Evolutionary conservation across 768 basidiomycete genomes (phyloP).

Genomic region (Kwoniella europaea): DNA sequence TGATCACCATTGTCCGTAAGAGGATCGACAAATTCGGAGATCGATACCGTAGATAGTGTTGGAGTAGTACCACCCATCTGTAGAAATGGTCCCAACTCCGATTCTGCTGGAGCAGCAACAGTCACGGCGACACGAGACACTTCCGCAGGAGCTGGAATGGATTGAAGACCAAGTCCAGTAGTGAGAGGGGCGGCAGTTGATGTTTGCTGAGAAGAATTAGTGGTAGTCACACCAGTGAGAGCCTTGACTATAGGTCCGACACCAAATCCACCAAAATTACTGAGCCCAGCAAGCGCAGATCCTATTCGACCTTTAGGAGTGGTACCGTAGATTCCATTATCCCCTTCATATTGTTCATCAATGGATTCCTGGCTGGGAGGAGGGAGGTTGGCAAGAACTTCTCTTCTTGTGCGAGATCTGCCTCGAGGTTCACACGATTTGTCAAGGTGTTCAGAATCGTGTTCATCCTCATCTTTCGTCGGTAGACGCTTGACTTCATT

Average conservation of each 20-base stretch:
- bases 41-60: constrained; percentile 48
- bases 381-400: constrained; percentile 25
- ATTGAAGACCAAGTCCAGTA: constrained; percentile 33
- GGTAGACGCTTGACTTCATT: constrained; percentile 38
- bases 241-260: constrained; percentile 48
- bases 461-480: constrained; percentile 4
- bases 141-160: constrained; percentile 37
- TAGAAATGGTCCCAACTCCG: neutral
- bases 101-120: constrained; percentile 20
- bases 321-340: constrained; percentile 28
- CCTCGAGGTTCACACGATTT: constrained; percentile 13
- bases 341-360: constrained; percentile 26
- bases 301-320: constrained; percentile 49
- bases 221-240: constrained; percentile 35
- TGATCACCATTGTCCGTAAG: constrained; percentile 33
- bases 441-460: neutral
- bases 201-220: neutral
- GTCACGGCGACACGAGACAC: constrained; percentile 39
- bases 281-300: constrained; percentile 40
- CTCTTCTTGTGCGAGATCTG: constrained; percentile 22
- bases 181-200: neutral
- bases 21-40: constrained; percentile 49
- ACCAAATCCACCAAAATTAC: constrained; percentile 29
- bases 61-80: constrained; percentile 43
- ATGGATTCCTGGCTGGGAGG: constrained; percentile 27